Percentiles rank a stretch among this genome's conserved stretches.
Evolutionary conservation across 2,329 filamentous ascomycete species (phyloP).

Genomic region (Fusarium algeriense): DNA sequence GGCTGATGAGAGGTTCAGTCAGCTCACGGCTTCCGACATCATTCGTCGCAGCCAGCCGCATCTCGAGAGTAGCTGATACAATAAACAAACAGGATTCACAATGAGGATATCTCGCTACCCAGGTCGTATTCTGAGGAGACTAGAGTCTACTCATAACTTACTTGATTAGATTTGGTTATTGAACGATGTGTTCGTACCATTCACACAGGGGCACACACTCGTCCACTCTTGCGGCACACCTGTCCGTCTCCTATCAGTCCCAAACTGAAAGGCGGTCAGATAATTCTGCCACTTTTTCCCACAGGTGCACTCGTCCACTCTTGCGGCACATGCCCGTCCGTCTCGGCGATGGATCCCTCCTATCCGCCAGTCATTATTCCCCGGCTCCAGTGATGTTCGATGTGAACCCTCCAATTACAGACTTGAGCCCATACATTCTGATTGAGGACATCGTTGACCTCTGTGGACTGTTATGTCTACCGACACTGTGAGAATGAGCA

Average conservation of each 20-base stretch:
- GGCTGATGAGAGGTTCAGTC: conserved; percentile 33
- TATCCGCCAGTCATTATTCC: conserved; percentile 22
- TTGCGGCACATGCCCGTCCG: conserved; percentile 18
- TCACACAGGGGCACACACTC: conserved; percentile 11
- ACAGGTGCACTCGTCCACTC: conserved; percentile 18
- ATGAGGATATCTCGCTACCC: conserved; percentile 2
- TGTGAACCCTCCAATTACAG: conserved; percentile 30
- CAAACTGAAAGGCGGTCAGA: no score
- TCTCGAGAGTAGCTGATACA: conserved; percentile 1
- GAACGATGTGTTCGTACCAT: conserved; percentile 15
- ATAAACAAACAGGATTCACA: conserved; percentile 7
- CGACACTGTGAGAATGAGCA: background rate
- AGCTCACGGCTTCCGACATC: conserved; percentile 31
- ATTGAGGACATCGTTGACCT: background rate
- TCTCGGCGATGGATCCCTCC: conserved; percentile 34
- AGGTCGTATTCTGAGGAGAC: background rate
- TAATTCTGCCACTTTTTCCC: background rate
- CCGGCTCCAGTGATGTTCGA: conserved; percentile 28
- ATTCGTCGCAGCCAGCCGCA: conserved; percentile 34
- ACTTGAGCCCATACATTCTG: conserved; percentile 13
- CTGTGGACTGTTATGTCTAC: background rate
- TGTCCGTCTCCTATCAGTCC: background rate
- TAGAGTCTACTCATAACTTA: conserved; percentile 5
- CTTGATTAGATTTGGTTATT: conserved; percentile 2
- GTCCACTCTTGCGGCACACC: conserved; percentile 24